A percentile compares a stretch with the other conserved stretches of the same genome.
These are phyloP conservation scores for Thymus quinquecostatus DNA, from an alignment of 257 asterid species.

Conservation along the genomic window DNA sequence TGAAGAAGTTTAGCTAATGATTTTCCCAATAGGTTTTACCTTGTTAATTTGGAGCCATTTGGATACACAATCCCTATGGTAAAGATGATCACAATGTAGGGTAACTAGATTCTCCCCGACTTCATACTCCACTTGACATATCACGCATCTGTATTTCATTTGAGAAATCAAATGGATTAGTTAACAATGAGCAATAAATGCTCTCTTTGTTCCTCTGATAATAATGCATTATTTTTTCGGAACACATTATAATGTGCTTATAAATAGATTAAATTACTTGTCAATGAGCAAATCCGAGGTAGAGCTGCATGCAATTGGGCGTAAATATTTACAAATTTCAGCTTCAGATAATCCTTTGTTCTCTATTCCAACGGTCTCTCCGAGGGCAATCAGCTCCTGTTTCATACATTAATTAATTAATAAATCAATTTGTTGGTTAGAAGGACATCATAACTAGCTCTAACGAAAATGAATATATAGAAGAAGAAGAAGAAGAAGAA, in stretches of 20 bases:
- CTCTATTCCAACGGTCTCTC: slow-evolving; percentile 71
- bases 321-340: slow-evolving; percentile 47
- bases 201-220: too few relatives aligned
- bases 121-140: slow-evolving; percentile 71
- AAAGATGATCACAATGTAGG: slow-evolving; percentile 55
- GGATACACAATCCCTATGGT: slow-evolving; percentile 55
- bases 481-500: too few relatives aligned
- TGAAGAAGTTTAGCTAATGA: too few relatives aligned
- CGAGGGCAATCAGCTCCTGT: slow-evolving; percentile 69
- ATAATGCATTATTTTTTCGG: too few relatives aligned
- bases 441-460: too few relatives aligned
- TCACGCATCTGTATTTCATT: slow-evolving; percentile 49
- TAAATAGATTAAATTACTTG: slow-evolving; percentile 31
- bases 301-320: slow-evolving; percentile 46
- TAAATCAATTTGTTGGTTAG: neutral
- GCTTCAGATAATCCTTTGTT: slow-evolving; percentile 58
- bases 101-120: slow-evolving; percentile 54
- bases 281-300: slow-evolving; percentile 42
- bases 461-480: too few relatives aligned
- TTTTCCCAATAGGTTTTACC: slow-evolving; percentile 33
- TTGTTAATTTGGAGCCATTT: slow-evolving; percentile 68
- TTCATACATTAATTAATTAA: neutral
- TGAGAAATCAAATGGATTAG: neutral
- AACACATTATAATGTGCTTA: neutral
- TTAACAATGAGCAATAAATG: neutral